Conservation (phyloP, 768 basidiomycete species). For the Podaxis sp. region DNA sequence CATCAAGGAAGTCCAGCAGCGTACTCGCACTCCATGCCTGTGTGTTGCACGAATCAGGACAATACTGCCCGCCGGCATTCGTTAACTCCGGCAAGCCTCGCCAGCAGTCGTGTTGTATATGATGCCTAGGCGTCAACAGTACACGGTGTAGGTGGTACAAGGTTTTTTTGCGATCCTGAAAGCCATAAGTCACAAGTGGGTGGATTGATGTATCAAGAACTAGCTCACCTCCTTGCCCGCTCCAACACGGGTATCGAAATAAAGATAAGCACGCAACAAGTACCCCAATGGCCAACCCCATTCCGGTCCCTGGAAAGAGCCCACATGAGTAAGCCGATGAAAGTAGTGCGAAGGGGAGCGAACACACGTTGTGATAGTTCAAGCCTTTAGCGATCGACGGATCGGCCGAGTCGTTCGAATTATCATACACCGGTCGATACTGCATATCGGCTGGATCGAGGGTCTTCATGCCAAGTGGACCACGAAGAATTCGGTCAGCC, state of each 20-base stretch:
- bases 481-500: constrained; percentile 78
- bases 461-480: constrained; percentile 95
- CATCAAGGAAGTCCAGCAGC: constrained; percentile 82
- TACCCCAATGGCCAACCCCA: constrained; percentile 97
- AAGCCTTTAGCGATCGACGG: constrained; percentile 82
- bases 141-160: constrained; percentile 76
- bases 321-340: constrained; percentile 9
- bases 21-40: constrained; percentile 98
- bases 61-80: constrained; percentile 78
- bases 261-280: constrained; percentile 88
- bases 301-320: constrained; percentile 67
- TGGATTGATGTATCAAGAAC: not conserved
- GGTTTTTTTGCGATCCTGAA: constrained; percentile 63
- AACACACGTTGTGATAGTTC: constrained; percentile 85
- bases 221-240: constrained; percentile 59
- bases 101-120: constrained; percentile 85
- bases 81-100: constrained; percentile 92
- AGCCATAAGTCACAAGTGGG: constrained; percentile 8
- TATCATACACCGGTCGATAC: constrained; percentile 91
- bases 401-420: constrained; percentile 88
- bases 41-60: constrained; percentile 84
- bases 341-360: not conserved
- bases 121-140: constrained; percentile 62
- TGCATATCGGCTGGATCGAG: constrained; percentile 84
- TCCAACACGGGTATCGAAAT: constrained; percentile 76